Evolutionary conservation across 2,329 filamentous ascomycete genomes (phyloP), one percentile per base, ranked within the genome.

Genomic region (Iodosphaeria phyllophila): DNA sequence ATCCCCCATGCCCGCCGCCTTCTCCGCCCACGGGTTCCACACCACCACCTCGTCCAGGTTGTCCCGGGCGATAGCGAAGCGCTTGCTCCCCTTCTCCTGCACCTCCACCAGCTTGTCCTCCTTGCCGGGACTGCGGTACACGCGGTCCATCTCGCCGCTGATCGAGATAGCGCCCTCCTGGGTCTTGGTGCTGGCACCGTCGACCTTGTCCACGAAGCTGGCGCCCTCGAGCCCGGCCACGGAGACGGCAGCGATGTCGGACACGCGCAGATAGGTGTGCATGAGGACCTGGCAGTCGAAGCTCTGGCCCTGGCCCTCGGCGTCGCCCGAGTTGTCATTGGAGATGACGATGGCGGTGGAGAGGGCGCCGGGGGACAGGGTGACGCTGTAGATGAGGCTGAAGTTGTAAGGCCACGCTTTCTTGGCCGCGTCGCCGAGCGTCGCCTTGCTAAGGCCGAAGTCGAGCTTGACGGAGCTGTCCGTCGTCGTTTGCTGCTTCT

Each of bases 1-100:
- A 50, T 98, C 89, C 26, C 58, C 71, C 54, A 92, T 92, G 5
- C 63, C 63, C 38, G 71, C 67, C 2, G 79, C 71, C 58, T 91
- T 92, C 34, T 84, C 79, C 20, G 64, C 61, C 83, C 86, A 93
- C 2, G 89, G 89, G 52, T 98, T 98, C 89, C 89, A 98, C 16
- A 95, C 77, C 1, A 93, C 86, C 10, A 89, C 73, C 37, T 95
- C 80, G 32, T 67, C 65, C 36, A 98, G 62, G 36, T 82, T 84
- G 50, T 93, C 82, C 32, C 89, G 70, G 20, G 75, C 67, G 28
- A 95, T 61, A 30, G 72, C 70, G 54, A 77, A 83, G 25, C 64
- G 55, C 9, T 71, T 58, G 41, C 64, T 63, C 31, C 68, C 73
- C 24, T 52, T 62, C 39, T 78, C 70, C 10, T 58, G 44, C 23